Conservation (phyloP, 2,329 filamentous ascomycete species). For the Ophiognomonia clavigignenti-juglandacearum region DNA sequence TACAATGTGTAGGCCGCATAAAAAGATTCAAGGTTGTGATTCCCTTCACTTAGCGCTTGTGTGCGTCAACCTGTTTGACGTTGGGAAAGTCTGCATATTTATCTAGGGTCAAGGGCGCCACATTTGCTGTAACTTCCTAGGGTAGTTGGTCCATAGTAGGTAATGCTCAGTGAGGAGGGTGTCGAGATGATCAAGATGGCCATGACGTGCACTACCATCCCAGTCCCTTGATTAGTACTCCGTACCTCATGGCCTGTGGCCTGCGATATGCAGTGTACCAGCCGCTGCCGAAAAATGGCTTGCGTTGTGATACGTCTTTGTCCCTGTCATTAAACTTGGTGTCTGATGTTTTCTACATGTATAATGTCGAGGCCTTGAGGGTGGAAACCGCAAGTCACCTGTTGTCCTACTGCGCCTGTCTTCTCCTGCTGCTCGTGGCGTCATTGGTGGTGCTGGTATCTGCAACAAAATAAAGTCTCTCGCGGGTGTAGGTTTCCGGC, state of each 20-base stretch:
- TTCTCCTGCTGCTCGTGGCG: too few species aligned
- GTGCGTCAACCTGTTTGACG: conserved; percentile 1
- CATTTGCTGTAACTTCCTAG: too few species aligned
- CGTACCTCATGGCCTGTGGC: neutral
- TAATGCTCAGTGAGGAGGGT: neutral
- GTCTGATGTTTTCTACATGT: neutral
- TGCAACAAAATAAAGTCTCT: too few species aligned
- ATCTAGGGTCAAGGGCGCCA: too few species aligned
- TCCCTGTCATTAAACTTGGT: neutral
- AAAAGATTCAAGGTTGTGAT: neutral
- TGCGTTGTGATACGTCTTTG: neutral
- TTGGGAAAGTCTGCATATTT: too few species aligned
- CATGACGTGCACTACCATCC: neutral
- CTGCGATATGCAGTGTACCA: neutral
- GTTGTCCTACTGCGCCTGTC: neutral
- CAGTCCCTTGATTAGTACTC: neutral
- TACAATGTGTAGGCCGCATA: too few species aligned
- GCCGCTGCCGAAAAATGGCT: neutral
- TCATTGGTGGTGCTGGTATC: too few species aligned
- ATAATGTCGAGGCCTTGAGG: too few species aligned
- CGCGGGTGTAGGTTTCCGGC: too few species aligned
- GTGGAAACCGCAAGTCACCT: too few species aligned
- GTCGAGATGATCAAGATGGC: neutral
- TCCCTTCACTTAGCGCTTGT: conserved; percentile 1
- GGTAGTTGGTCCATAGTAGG: too few species aligned